These are phyloP conservation scores for Microascus cirrosus DNA, from an alignment of 2,329 filamentous ascomycete species.

Conservation along the genomic window DNA sequence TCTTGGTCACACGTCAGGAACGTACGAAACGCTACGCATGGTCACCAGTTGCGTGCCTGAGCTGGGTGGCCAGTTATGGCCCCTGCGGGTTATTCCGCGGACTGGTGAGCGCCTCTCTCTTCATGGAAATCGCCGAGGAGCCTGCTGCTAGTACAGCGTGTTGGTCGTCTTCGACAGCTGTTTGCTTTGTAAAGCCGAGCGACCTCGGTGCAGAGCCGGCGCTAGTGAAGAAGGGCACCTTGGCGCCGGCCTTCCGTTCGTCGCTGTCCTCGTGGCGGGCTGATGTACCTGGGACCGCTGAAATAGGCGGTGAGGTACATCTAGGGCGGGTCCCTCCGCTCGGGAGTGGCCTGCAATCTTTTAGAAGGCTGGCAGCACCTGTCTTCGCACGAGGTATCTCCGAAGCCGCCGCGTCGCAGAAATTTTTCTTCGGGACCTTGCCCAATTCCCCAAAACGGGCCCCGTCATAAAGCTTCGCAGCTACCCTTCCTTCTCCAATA, in stretches of 20 bases:
- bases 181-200: background rate
- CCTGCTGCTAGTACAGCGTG: background rate
- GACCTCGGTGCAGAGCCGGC: slow-evolving; percentile 1
- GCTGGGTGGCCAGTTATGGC: too few species aligned
- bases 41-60: too few species aligned
- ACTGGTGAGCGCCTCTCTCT: background rate
- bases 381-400: background rate
- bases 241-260: background rate
- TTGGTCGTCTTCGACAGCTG: background rate
- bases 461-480: background rate
- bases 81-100: too few species aligned
- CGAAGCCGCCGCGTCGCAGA: slow-evolving; percentile 1
- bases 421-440: background rate
- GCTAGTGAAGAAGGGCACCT: background rate
- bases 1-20: too few species aligned
- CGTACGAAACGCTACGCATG: too few species aligned
- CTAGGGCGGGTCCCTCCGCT: background rate
- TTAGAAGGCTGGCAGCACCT: background rate
- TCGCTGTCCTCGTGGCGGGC: background rate
- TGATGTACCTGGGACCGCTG: background rate
- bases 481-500: background rate
- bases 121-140: background rate
- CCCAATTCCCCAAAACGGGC: background rate
- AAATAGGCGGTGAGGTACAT: background rate
- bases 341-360: background rate